These are phyloP conservation scores for Psophocarpus tetragonolobus DNA, from an alignment of 306 rosid genomes.

Conservation along the genomic window DNA sequence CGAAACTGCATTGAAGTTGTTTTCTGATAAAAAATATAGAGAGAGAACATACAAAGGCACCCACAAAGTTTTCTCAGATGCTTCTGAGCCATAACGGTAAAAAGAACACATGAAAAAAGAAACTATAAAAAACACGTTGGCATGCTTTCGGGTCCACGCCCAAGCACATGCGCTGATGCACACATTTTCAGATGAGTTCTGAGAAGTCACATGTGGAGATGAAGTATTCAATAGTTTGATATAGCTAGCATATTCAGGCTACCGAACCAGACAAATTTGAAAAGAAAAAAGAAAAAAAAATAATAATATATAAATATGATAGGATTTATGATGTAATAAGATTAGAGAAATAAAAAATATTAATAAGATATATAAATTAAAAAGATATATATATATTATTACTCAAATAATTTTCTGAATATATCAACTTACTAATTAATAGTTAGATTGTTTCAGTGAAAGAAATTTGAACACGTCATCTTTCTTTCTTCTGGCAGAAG, in stretches of 20 bases:
- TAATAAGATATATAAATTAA: too few species aligned
- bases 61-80: neutral
- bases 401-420: too few species aligned
- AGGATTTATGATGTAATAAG: too few species aligned
- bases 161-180: neutral
- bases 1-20: too few species aligned
- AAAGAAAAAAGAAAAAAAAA: slow-evolving; percentile 15
- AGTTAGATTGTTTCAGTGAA: too few species aligned
- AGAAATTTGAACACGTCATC: too few species aligned
- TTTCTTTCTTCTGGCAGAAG: too few species aligned
- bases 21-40: neutral
- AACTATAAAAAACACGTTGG: neutral
- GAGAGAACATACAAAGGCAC: neutral
- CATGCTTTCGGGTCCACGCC: neutral
- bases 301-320: too few species aligned
- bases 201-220: slow-evolving; percentile 48
- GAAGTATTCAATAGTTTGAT: slow-evolving; percentile 61
- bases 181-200: neutral
- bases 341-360: too few species aligned
- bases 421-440: too few species aligned
- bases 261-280: slow-evolving; percentile 77
- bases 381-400: too few species aligned
- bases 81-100: neutral
- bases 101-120: neutral
- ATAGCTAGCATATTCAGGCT: slow-evolving; percentile 72